These are phyloP conservation scores for Tetradesmus obliquus DNA, from an alignment of 139 green algal species.

Conservation along the genomic window DNA sequence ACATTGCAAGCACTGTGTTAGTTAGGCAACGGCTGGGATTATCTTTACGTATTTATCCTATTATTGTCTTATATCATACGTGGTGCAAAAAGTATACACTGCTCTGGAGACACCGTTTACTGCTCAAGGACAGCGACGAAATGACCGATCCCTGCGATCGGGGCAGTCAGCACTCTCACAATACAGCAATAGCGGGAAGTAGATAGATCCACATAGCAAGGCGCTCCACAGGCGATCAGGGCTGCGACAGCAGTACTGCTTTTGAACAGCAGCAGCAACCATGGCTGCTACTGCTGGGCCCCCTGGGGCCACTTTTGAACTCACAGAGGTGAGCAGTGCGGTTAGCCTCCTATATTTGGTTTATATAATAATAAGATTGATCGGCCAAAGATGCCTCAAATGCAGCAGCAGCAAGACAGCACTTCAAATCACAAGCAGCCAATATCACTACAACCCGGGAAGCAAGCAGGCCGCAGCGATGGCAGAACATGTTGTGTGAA, in stretches of 20 bases:
- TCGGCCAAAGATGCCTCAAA: not conserved
- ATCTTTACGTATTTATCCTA: not conserved
- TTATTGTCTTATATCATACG: not conserved
- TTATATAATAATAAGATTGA: not conserved
- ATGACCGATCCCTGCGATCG: not conserved
- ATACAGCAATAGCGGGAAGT: not conserved
- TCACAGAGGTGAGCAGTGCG: constrained; percentile 28
- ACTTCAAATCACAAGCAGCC: too few relatives aligned
- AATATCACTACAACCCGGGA: too few relatives aligned
- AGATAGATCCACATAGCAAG: not conserved
- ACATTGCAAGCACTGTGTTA: not conserved
- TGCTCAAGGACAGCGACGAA: not conserved
- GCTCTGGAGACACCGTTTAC: not conserved
- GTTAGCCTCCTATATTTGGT: not conserved
- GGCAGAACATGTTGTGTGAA: too few relatives aligned
- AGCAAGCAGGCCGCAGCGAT: too few relatives aligned
- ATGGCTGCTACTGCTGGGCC: constrained; percentile 22
- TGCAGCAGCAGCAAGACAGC: not conserved
- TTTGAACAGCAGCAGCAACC: constrained; percentile 6
- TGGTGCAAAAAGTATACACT: not conserved
- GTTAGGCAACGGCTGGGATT: not conserved
- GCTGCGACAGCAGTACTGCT: not conserved
- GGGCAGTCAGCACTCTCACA: not conserved
- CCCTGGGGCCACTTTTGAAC: constrained; percentile 33
- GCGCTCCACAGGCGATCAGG: not conserved